Conservation (phyloP, 805 yeast genomes). For the Deakozyma indianensis region DNA sequence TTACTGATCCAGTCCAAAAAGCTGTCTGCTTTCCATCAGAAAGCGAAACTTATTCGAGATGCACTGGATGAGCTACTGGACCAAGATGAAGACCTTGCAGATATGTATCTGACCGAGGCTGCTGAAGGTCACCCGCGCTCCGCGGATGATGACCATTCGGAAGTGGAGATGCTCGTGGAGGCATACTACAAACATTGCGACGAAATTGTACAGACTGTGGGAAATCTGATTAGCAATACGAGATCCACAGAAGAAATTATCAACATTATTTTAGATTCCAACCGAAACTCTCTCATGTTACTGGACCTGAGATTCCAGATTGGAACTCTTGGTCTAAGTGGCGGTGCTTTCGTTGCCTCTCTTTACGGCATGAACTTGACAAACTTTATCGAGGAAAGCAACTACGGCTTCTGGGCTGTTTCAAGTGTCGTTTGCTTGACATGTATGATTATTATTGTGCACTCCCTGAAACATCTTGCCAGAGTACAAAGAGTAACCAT, state of each 20-base stretch:
- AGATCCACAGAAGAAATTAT: slow-evolving; percentile 90
- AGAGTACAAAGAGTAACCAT: slow-evolving; percentile 63
- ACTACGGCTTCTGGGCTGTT: slow-evolving; percentile 50
- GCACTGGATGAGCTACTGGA: slow-evolving; percentile 74
- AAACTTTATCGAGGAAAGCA: slow-evolving; percentile 76
- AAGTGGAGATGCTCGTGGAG: slow-evolving; percentile 80
- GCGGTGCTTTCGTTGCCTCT: slow-evolving; percentile 69
- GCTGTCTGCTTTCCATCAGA: slow-evolving; percentile 69
- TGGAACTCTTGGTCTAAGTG: slow-evolving; percentile 70
- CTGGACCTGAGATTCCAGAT: slow-evolving; percentile 72
- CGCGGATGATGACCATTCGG: slow-evolving; percentile 51
- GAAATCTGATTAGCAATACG: slow-evolving; percentile 65
- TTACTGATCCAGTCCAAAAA: slow-evolving; percentile 75
- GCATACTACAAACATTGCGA: slow-evolving; percentile 84
- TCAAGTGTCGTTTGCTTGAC: slow-evolving; percentile 30
- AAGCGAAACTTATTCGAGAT: slow-evolving; percentile 68
- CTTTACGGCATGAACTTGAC: slow-evolving; percentile 93
- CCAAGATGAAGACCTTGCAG: slow-evolving; percentile 76
- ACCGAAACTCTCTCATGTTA: slow-evolving; percentile 84
- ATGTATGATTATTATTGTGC: slow-evolving; percentile 31
- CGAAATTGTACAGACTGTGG: slow-evolving; percentile 85
- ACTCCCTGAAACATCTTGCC: slow-evolving; percentile 43
- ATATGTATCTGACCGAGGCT: slow-evolving; percentile 61
- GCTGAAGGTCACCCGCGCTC: slow-evolving; percentile 28
- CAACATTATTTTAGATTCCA: slow-evolving; percentile 82